Evolutionary conservation across 305 asterid genomes (phyloP), one percentile per base, ranked within the genome.

Genomic region (Fraxinus baroniana): DNA sequence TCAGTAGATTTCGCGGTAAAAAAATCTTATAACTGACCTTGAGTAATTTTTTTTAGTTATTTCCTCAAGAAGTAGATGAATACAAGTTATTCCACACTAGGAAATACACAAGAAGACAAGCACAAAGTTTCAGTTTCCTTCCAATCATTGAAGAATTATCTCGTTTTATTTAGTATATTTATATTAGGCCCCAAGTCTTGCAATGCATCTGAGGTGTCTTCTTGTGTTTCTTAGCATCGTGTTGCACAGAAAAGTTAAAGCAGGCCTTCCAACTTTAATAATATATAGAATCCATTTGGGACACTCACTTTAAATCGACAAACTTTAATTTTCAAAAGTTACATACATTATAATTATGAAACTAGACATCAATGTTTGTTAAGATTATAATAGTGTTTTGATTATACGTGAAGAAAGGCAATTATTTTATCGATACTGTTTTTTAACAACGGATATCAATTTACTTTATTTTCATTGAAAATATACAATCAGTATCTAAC

Each of bases 81-180:
- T 26, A 49, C 18, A 60, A 64, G 80, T 79, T 86, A 84, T 76
- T 86, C 85, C 80, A n/a, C 75, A 68, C 10, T 41, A 52, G 82
- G 84, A 86, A 81, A 79, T 72, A 57, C 75, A 79, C 75, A 81
- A 75, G 26, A 84, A 76, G 85, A 84, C 85, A 79, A 81, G 26
- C 75, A 76, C 83, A 26, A 81, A 79, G 66, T 41, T 77, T 20
- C n/a, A 44, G 30, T 82, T 84, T 7, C 30, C 83, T 64, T 84
- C 73, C 83, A 86, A 86, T 84, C 87, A 86, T 86, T 84, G 83
- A 87, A 79, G n/a, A 81, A 39, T 24, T 78, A 39, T 39, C 76
- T 26, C 30, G 20, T 8, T 10, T 18, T 74, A 73, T n/a, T 39
- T 15, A 78, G 46, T 32, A 22, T 35, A 26, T 24, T 49, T 24